Percentiles rank a stretch among this genome's conserved stretches.
These are phyloP conservation scores for Cystofilobasidium macerans DNA, from an alignment of 768 basidiomycete species.

Conservation along the genomic window DNA sequence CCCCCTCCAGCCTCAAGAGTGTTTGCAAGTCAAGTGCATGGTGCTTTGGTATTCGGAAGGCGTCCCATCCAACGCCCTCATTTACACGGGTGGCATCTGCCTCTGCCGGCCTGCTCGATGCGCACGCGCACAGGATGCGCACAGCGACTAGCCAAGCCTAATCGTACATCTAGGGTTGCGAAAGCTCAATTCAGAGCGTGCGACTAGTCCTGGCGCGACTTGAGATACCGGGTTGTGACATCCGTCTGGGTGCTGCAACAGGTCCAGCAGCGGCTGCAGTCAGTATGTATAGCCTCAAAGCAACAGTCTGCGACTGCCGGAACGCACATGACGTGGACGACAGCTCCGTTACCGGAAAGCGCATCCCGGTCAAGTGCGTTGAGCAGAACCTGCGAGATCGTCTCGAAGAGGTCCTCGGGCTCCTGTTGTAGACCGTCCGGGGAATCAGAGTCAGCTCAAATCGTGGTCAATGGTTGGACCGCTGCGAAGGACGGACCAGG, in stretches of 20 bases:
- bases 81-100: neutral
- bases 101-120: too few relatives aligned
- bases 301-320: neutral
- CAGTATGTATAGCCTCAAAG: neutral
- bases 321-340: constrained; percentile 92
- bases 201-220: constrained; percentile 75
- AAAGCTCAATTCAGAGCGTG: neutral
- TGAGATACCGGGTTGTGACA: constrained; percentile 70
- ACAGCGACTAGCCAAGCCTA: too few relatives aligned
- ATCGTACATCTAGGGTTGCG: neutral
- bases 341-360: constrained; percentile 89
- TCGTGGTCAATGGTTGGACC: too few relatives aligned
- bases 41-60: constrained; percentile 1
- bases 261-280: neutral
- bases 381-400: constrained; percentile 87
- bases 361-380: constrained; percentile 95
- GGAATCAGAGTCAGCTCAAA: neutral
- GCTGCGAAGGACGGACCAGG: constrained; percentile 42
- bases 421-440: constrained; percentile 40
- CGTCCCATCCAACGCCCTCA: neutral
- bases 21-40: too few relatives aligned
- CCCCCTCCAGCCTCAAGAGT: too few relatives aligned
- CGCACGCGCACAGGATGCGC: too few relatives aligned
- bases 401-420: constrained; percentile 95
- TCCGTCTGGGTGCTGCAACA: constrained; percentile 44